Base-by-base conservation (phyloP, 1,284 basidiomycete species). In the Boletellus sp. region DNA sequence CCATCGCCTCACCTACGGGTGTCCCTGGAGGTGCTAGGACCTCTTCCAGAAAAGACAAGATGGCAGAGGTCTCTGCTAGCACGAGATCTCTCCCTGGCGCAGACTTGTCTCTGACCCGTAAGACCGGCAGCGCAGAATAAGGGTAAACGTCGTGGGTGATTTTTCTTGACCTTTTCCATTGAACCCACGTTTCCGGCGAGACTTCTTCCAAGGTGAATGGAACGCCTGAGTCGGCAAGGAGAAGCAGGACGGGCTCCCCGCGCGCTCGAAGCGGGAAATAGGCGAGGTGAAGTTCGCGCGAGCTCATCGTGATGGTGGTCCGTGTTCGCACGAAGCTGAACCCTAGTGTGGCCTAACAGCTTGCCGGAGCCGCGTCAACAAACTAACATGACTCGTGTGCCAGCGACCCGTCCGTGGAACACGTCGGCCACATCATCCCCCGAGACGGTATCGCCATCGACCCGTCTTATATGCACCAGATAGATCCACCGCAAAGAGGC, bases 401-500 rank as follows among this genome's bases (percentile, higher is more conserved):
- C 24, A 8, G 6, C 24, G 5, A 8, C 24, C 24, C 24, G 8
- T 26, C 24, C 24, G 4, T 8, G 30, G 30, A 13, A 13, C 3
- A 30, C 12, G 28, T 10, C 32, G 13, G 22, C 47, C 13, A 35
- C 15, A 3, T 37, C 39, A 62, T 28, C 63, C 65, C 24, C 60
- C 58, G 56, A 77, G 76, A 40, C 64, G 57, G 52, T 68, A 61
- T 26, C 76, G 62, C 73, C 73, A 74, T 51, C 56, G 58, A 22
- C 67, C 65, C 13, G 82, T 81, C 60, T 65, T 70, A 60, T 74
- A 83, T 48, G 68, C 68, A 38, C 81, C 82, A n/a, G 74, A 64
- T 44, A 87, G 63, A 62, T 86, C 78, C 37, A 85, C 76, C 8
- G 74, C 70, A 62, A 86, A 87, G 16, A 87, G 58, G 64, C 86